Evolutionary conservation across 345 rosid genomes (phyloP).

Genomic region (Lumnitzera racemosa): DNA sequence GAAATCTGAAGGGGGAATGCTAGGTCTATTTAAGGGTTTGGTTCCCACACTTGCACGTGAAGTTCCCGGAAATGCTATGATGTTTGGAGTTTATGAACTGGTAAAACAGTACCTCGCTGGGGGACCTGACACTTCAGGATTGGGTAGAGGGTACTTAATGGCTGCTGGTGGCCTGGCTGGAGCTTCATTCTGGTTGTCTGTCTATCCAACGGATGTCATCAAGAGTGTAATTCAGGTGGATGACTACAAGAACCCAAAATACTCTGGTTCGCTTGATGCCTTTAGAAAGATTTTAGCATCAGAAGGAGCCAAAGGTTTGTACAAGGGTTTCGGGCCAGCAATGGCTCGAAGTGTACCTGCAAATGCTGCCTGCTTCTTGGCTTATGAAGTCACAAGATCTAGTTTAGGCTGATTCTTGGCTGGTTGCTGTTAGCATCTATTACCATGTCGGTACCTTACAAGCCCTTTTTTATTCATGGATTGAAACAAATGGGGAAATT

Average conservation of each 20-base stretch:
- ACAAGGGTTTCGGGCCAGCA: conserved; percentile 94
- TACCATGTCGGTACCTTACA: neutral
- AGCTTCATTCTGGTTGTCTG: conserved; percentile 70
- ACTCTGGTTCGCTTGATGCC: conserved; percentile 63
- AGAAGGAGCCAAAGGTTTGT: conserved; percentile 87
- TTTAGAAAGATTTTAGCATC: conserved; percentile 62
- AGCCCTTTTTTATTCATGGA: conserved; percentile 9
- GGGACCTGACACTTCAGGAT: conserved; percentile 76
- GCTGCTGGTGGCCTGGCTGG: conserved; percentile 94
- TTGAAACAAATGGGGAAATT: conserved; percentile 4
- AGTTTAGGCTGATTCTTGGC: conserved; percentile 51
- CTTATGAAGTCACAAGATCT: conserved; percentile 75
- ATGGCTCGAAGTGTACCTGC: conserved; percentile 97
- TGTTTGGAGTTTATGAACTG: conserved; percentile 87
- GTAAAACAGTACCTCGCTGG: conserved; percentile 74
- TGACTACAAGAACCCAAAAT: conserved; percentile 78
- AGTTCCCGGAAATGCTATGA: conserved; percentile 85
- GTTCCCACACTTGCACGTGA: conserved; percentile 89
- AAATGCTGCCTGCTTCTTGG: conserved; percentile 97
- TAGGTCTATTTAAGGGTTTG: conserved; percentile 93
- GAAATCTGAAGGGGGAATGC: conserved; percentile 70
- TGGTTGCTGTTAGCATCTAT: neutral
- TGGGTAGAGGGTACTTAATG: conserved; percentile 77
- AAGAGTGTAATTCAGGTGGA: conserved; percentile 96
- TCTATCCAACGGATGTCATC: conserved; percentile 90